Evolutionary conservation across 1,139 yeast species (phyloP).

Genomic region (Blastobotrys elegans): DNA sequence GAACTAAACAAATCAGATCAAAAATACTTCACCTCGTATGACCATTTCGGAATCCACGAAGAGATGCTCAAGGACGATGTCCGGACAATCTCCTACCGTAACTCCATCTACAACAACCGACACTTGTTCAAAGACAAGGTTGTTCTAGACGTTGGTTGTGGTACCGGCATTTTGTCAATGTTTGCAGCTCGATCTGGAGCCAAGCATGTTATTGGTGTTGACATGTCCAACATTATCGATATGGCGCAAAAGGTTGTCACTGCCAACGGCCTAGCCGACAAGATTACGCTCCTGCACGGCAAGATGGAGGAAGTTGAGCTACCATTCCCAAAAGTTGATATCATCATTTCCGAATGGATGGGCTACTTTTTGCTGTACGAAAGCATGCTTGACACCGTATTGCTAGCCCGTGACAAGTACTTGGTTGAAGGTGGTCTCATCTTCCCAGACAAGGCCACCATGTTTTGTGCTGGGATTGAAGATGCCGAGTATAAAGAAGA

Average conservation of each 20-base stretch:
- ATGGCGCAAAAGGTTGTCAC: conserved; percentile 86
- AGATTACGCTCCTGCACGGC: conserved; percentile 85
- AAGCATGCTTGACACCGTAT: conserved; percentile 96
- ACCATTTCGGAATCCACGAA: conserved; percentile 97
- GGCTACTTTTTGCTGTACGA: conserved; percentile 95
- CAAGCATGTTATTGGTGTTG: conserved; percentile 93
- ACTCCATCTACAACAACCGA: conserved; percentile 88
- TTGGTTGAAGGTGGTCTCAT: conserved; percentile 83
- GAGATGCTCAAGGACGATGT: conserved; percentile 97
- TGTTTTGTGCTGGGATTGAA: conserved; percentile 90
- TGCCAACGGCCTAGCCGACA: conserved; percentile 79
- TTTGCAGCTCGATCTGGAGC: conserved; percentile 99
- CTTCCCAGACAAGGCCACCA: conserved; percentile 91
- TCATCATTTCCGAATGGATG: conserved; percentile 99
- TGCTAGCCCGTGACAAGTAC: conserved; percentile 89
- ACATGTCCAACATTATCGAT: conserved; percentile 93
- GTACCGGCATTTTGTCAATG: conserved; percentile 95
- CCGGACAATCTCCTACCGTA: conserved; percentile 86
- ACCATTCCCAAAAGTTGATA: conserved; percentile 78
- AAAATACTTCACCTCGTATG: conserved; percentile 92
- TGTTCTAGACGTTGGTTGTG: conserved; percentile 98
- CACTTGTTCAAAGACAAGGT: conserved; percentile 86
- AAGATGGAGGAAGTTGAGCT: conserved; percentile 89
- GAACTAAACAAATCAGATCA: conserved; percentile 51
- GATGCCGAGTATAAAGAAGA: conserved; percentile 92